These are phyloP conservation scores for Aspergillus awamori DNA, from an alignment of 2,329 filamentous ascomycete species.

Conservation along the genomic window DNA sequence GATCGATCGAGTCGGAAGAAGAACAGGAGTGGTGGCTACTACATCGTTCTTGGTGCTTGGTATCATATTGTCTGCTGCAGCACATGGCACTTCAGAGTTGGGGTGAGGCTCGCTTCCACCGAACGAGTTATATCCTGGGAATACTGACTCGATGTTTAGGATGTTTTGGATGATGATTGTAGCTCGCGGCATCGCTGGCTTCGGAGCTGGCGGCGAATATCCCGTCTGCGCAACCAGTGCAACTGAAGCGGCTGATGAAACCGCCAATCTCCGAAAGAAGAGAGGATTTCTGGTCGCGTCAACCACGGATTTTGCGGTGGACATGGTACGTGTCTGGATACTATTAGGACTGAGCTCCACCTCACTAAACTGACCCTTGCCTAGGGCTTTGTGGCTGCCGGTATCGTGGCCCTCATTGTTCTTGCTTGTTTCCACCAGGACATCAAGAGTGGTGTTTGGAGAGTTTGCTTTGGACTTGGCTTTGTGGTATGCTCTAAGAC, in stretches of 20 bases:
- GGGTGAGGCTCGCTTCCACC: constrained; percentile 27
- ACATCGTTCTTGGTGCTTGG: constrained; percentile 53
- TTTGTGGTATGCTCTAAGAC: constrained; percentile 35
- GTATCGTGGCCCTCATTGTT: constrained; percentile 30
- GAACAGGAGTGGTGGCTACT: constrained; percentile 52
- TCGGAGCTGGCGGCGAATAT: constrained; percentile 48
- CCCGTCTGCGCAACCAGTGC: constrained; percentile 32
- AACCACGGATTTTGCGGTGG: constrained; percentile 31
- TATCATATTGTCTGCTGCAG: constrained; percentile 51
- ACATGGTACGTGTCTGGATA: constrained; percentile 18
- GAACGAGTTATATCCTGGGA: background rate
- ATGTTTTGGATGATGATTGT: constrained; percentile 57
- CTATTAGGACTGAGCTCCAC: background rate
- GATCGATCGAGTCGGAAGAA: constrained; percentile 55
- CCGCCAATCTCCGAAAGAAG: constrained; percentile 21
- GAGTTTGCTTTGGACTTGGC: constrained; percentile 54
- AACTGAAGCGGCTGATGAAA: constrained; percentile 32
- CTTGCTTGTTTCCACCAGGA: constrained; percentile 28
- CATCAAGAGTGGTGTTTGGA: constrained; percentile 47
- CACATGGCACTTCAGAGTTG: constrained; percentile 43
- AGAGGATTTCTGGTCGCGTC: constrained; percentile 31
- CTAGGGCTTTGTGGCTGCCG: constrained; percentile 29
- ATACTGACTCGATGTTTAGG: constrained; percentile 14
- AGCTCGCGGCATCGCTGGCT: constrained; percentile 28
- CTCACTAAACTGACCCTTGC: background rate